Base-by-base conservation (phyloP, 257 asterid genomes). In the Verbascum thapsus region DNA sequence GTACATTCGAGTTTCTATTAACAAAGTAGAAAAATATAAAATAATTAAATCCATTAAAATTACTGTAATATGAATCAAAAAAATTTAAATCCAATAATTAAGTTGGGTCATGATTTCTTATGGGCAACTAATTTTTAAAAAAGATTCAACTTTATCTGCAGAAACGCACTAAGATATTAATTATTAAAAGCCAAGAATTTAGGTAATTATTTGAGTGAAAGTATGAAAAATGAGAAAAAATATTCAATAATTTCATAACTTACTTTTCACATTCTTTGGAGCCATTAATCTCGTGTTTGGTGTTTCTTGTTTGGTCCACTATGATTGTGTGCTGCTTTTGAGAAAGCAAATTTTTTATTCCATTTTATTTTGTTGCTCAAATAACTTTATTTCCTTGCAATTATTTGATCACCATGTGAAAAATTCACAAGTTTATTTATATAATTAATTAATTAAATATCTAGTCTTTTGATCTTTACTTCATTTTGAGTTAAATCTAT, bases 141-240 rank as follows among this genome's bases (percentile, higher is more conserved):
- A 65, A 44, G 2, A 26, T 61, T 73, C 23, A 61, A 19, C 39
- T 61, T 19, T 23, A n/a, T 60, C n/a, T 35, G 44, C 34, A 22
- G 6, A n/a, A 67, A 51, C 38, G 61, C 61, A 64, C n/a, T 20
- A 20, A 39, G 53, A 45, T 42, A 61, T 7, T 26, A 8, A 17
- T 16, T 35, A 58, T 5, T 37, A 38, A 66, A 70, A 38, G 71
- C 59, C 80, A 65, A 70, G 65, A 41, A 30, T 64, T 51, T 65
- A 26, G 76, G 76, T 75, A 17, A 65, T 53, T 59, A 42, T 65
- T 60, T 45, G 44, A 59, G 69, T 61, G 20, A 48, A 67, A 73
- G 63, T 49, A 8, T 38, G 58, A 26, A 53, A 61, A 20, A 22
- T 68, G 51, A 44, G 23, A 40, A 26, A 35, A 53, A 7, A 16